Base-by-base conservation (phyloP, 441 rosid genomes). In the Omphalea diandra region DNA sequence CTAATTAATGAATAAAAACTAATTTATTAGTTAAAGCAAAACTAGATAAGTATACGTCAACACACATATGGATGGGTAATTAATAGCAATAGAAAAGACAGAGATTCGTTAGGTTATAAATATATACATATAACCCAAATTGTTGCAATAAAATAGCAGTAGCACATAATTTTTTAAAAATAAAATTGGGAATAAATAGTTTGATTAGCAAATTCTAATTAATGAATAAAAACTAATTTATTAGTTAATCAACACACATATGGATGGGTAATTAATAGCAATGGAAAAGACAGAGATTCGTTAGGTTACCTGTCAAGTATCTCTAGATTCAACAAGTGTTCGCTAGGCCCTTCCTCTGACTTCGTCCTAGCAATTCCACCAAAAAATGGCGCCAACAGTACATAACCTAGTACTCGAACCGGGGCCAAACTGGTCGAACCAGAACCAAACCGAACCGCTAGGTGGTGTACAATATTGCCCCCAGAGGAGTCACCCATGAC, bases 401-500 rank as follows among this genome's bases (percentile, higher is more conserved):
- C 81, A 49, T 89, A 93, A 60, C 98, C 98, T 29, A 90, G 84
- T 65, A 93, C 84, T 62, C 80, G 81, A 57, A 93, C 85, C 60
- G 96, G 92, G 11, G 35, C 76, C 74, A 85, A 29, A 36, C 77
- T 70, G 0, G 26, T 27, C 14, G 86, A 83, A 70, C 83, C 80
- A 5, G 57, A 59, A 4, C 87, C 86, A 1, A 85, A 52, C 77
- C 81, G 80, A 67, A 85, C 83, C 22, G 96, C 95, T 53, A 89
- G 63, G 52, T 90, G 95, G 75, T 93, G 97, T 10, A 92, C 89
- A 44, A 93, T 87, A 75, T 93, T 93, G 4, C 97, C 98, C 7
- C 98, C 97, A 0, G 98, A 93, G 0, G 98, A 93, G 78, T 93
- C 98, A 26, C 98, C 98, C 60, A 86, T 7, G 2, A 93, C 81